Percentiles rank a stretch among this genome's conserved stretches.
Evolutionary conservation across 306 rosid species (phyloP).

Genomic region (Herpetospermum pedunculosum): DNA sequence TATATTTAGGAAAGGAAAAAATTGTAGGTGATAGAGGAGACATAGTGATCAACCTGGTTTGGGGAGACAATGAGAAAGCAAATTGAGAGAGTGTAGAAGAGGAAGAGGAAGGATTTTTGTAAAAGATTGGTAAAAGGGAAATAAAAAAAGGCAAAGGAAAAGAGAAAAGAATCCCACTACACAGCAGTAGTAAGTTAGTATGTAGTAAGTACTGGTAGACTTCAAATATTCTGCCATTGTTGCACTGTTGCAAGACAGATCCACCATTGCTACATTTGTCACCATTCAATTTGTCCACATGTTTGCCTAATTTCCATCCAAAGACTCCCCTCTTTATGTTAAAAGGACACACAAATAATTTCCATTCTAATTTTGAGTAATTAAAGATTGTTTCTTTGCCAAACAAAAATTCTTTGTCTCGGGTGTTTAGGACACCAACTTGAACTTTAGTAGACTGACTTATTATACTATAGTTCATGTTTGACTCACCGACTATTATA

Average conservation of each 20-base stretch:
- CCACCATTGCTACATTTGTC: constrained; percentile 14
- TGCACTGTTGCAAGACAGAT: constrained; percentile 17
- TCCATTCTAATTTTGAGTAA: neutral
- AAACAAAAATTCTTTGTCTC: too few species aligned
- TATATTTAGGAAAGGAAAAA: too few species aligned
- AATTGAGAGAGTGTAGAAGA: neutral
- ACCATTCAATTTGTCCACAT: constrained; percentile 17
- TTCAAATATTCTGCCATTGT: constrained; percentile 6
- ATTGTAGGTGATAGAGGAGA: too few species aligned
- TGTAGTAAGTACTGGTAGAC: neutral
- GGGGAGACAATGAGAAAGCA: constrained; percentile 18
- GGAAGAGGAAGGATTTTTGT: neutral
- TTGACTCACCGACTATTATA: too few species aligned
- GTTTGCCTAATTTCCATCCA: constrained; percentile 12
- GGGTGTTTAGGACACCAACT: too few species aligned
- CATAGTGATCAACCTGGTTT: constrained; percentile 9
- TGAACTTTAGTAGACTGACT: too few species aligned
- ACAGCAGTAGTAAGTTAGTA: too few species aligned
- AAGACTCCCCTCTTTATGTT: neutral
- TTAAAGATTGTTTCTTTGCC: neutral
- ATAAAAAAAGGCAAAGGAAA: neutral
- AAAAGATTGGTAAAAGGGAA: neutral
- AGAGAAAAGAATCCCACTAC: too few species aligned
- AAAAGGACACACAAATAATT: neutral
- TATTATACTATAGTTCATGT: too few species aligned